Percentiles rank a stretch among this genome's conserved stretches.
Evolutionary conservation across 495 filamentous ascomycete genomes (phyloP).

Genomic region (Letharia lupina): DNA sequence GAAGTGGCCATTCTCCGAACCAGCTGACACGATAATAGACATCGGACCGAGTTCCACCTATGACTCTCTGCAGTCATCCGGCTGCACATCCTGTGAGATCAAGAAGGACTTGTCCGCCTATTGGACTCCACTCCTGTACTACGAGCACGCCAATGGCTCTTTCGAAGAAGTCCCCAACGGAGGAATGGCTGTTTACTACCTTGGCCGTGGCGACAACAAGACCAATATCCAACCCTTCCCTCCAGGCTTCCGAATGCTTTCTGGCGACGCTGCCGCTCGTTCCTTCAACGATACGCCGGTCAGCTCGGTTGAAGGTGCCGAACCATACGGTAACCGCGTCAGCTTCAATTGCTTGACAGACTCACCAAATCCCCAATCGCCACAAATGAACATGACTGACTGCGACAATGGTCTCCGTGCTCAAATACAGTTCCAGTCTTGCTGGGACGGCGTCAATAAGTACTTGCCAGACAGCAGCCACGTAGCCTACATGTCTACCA

Average conservation of each 20-base stretch:
- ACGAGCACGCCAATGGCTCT: constrained; percentile 42
- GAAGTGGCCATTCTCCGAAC: constrained; percentile 14
- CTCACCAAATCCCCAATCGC: constrained; percentile 13
- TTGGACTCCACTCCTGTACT: constrained; percentile 60
- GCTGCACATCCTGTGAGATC: constrained; percentile 58
- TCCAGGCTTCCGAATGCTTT: constrained; percentile 38
- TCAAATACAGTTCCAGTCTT: constrained; percentile 40
- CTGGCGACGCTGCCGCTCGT: constrained; percentile 33
- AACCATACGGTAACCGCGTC: constrained; percentile 33
- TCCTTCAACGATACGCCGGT: constrained; percentile 30
- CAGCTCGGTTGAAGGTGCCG: constrained; percentile 25
- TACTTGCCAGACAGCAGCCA: constrained; percentile 35
- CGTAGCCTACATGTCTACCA: constrained; percentile 32
- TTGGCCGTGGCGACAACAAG: constrained; percentile 34
- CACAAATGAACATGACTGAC: constrained; percentile 24
- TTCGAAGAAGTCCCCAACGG: constrained; percentile 36
- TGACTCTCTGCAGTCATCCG: constrained; percentile 41
- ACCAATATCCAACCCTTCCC: constrained; percentile 34
- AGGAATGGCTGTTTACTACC: constrained; percentile 38
- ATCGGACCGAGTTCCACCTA: constrained; percentile 41
- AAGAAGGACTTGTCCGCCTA: constrained; percentile 59
- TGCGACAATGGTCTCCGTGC: constrained; percentile 32
- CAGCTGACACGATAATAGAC: constrained; percentile 25
- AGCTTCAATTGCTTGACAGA: constrained; percentile 32
- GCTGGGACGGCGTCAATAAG: constrained; percentile 31